Conservation (phyloP, 805 yeast species). For the Metschnikowia henanensis region DNA sequence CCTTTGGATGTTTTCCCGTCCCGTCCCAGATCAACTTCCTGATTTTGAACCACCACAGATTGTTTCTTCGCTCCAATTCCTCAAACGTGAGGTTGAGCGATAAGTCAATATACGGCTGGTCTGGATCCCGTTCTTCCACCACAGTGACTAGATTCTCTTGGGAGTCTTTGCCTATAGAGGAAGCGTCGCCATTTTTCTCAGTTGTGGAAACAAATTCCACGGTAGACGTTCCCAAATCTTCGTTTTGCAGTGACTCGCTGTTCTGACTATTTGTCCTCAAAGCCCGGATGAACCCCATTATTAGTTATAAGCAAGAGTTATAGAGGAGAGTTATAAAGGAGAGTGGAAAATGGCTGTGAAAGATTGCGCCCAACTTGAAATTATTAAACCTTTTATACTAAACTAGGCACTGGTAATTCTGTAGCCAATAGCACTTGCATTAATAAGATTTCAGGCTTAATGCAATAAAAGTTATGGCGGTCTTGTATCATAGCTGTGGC, state of each 20-base stretch:
- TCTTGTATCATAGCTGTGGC: neutral
- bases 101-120: neutral
- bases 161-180: neutral
- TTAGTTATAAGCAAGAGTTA: neutral
- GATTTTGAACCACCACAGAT: constrained; percentile 11
- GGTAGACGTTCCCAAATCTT: neutral
- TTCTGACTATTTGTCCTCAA: neutral
- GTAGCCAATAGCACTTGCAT: no score
- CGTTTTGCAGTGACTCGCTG: neutral
- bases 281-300: neutral
- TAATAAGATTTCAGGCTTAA: neutral
- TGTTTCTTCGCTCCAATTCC: neutral
- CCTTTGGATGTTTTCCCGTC: constrained; percentile 36
- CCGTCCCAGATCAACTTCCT: constrained; percentile 38
- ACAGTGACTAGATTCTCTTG: neutral
- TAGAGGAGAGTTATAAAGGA: no score
- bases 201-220: neutral
- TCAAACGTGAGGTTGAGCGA: neutral
- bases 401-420: no score
- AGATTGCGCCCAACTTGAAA: no score
- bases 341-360: no score
- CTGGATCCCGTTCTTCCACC: neutral
- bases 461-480: neutral
- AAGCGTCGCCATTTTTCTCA: neutral
- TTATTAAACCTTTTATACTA: no score